phyloP scores from a whole-genome alignment of 148 eudicot species.

The Simmondsia chinensis region DNA sequence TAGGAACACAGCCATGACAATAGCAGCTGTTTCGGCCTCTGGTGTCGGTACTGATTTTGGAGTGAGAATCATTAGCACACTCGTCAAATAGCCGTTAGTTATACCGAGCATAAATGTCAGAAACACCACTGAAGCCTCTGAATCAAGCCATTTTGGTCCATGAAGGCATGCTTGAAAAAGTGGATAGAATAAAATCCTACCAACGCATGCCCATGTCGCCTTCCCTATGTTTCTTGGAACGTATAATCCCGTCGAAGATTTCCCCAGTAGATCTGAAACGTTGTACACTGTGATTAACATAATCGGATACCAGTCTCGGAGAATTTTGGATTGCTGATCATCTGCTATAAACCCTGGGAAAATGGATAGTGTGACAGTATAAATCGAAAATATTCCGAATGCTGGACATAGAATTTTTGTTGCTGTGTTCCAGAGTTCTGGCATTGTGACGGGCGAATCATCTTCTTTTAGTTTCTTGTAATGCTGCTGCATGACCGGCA shows the following conservation, averaged over 20 bases:
- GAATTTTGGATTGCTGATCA: conserved; percentile 32
- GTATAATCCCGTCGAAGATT: conserved; percentile 46
- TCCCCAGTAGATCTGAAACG: conserved; percentile 59
- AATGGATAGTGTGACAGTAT: conserved; percentile 68
- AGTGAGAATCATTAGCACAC: conserved; percentile 70
- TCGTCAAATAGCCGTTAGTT: conserved; percentile 75
- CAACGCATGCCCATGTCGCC: conserved; percentile 62
- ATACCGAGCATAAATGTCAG: conserved; percentile 59
- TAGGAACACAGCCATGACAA: conserved; percentile 67
- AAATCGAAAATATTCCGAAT: conserved; percentile 49
- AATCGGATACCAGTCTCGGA: conserved; percentile 80
- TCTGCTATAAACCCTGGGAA: conserved; percentile 86
- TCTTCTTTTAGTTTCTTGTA: conserved; percentile 24
- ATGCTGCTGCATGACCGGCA: conserved; percentile 59
- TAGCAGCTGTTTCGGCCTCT: conserved; percentile 76
- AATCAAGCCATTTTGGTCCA: conserved; percentile 67
- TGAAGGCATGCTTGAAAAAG: conserved; percentile 55
- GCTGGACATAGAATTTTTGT: conserved; percentile 46
- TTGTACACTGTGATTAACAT: conserved; percentile 53
- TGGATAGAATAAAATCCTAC: conserved; percentile 63
- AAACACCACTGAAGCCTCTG: conserved; percentile 37
- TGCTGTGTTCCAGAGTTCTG: conserved; percentile 30
- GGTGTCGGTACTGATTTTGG: conserved; percentile 52
- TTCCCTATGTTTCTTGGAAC: conserved; percentile 28
- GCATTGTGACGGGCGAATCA: conserved; percentile 1